Percentiles rank a stretch among this genome's conserved stretches.
Conservation (phyloP, 2,329 filamentous ascomycete genomes). For the Elsinoe arachidis region DNA sequence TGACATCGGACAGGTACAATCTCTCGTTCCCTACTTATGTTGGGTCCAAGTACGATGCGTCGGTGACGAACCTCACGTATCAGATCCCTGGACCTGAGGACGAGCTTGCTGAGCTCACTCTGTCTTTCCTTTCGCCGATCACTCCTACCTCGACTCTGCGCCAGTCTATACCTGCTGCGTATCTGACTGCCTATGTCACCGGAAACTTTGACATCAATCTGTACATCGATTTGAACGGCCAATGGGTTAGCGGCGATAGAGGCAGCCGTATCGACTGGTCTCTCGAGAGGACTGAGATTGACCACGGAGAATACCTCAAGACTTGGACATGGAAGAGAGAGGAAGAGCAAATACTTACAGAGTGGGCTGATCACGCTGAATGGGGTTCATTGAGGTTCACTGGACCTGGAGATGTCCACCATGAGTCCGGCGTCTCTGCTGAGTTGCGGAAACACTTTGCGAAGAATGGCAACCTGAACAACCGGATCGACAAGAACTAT, state of each 20-base stretch:
- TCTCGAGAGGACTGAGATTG: slow-evolving; percentile 37
- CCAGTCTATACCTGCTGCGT: slow-evolving; percentile 74
- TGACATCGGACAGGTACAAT: slow-evolving; percentile 39
- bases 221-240: slow-evolving; percentile 43
- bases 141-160: slow-evolving; percentile 72
- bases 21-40: slow-evolving; percentile 51
- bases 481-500: slow-evolving; percentile 42
- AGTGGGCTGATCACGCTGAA: slow-evolving; percentile 65
- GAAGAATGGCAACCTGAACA: slow-evolving; percentile 54
- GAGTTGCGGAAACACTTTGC: slow-evolving; percentile 61
- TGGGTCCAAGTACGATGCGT: slow-evolving; percentile 59
- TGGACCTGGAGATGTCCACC: slow-evolving; percentile 55
- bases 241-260: slow-evolving; percentile 73
- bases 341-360: slow-evolving; percentile 62
- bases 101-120: slow-evolving; percentile 44
- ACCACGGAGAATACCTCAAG: slow-evolving; percentile 37
- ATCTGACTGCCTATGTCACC: slow-evolving; percentile 61
- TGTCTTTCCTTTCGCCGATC: slow-evolving; percentile 68
- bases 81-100: slow-evolving; percentile 39
- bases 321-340: slow-evolving; percentile 56
- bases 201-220: slow-evolving; percentile 49
- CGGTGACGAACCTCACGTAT: slow-evolving; percentile 62
- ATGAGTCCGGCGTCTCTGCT: slow-evolving; percentile 63
- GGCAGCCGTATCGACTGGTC: slow-evolving; percentile 64
- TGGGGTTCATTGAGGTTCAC: slow-evolving; percentile 78